These are phyloP conservation scores for Aureobasidium sp. DNA, from an alignment of 2,329 filamentous ascomycete genomes.

Conservation along the genomic window DNA sequence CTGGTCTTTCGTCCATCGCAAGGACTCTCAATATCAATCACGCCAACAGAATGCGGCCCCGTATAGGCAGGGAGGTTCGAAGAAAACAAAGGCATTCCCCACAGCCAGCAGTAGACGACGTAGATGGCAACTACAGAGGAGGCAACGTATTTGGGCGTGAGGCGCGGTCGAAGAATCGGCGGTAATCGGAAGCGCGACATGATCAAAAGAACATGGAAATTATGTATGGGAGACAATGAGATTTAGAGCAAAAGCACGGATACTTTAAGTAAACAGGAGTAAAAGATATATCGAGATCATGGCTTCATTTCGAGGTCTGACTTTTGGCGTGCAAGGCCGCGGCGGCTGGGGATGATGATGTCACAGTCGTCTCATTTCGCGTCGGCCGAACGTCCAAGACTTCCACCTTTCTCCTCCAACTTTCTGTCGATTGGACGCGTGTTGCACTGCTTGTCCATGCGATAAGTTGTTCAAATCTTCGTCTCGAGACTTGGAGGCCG, in stretches of 20 bases:
- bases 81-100: constrained; percentile 37
- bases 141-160: constrained; percentile 20
- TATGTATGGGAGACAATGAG: neutral
- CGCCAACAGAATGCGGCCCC: constrained; percentile 37
- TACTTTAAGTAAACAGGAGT: neutral
- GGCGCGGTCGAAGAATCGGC: constrained; percentile 19
- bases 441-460: neutral
- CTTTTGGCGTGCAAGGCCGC: neutral
- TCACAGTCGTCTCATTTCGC: neutral
- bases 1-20: constrained; percentile 31
- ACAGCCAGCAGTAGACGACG: constrained; percentile 31
- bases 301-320: neutral
- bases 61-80: constrained; percentile 37
- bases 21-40: constrained; percentile 38
- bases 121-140: constrained; percentile 21
- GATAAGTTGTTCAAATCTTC: neutral
- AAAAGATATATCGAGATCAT: neutral
- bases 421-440: neutral
- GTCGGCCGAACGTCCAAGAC: neutral
- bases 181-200: constrained; percentile 8
- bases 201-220: neutral
- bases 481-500: neutral
- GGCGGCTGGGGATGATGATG: neutral
- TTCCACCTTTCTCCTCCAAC: neutral
- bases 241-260: constrained; percentile 5